Percentiles rank a stretch among this genome's conserved stretches.
phyloP scores from a whole-genome alignment of 2,329 filamentous ascomycete genomes.

The Penicillium verrucosum region DNA sequence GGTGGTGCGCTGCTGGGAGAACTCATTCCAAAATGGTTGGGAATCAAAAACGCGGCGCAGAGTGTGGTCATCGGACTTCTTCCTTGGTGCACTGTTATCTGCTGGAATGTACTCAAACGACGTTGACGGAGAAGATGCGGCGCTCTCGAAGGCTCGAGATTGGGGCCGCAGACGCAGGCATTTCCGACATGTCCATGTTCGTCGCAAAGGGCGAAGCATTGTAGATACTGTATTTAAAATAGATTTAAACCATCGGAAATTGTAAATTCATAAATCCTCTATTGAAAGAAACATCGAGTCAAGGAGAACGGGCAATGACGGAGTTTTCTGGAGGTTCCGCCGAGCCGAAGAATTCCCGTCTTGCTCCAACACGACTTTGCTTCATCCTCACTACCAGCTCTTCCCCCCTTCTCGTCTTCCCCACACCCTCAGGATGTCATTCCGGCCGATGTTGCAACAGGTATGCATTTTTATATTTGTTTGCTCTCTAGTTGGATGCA shows the following conservation, averaged over 20 bases:
- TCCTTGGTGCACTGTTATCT: constrained; percentile 24
- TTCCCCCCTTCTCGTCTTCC: constrained; percentile 16
- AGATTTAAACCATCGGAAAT: constrained; percentile 5
- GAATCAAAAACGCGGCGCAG: constrained; percentile 84
- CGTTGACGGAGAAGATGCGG: constrained; percentile 28
- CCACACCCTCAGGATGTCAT: constrained; percentile 35
- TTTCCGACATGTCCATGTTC: constrained; percentile 43
- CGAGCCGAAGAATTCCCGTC: constrained; percentile 30
- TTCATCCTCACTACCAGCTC: constrained; percentile 23
- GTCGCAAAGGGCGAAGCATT: constrained; percentile 26
- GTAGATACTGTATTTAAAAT: constrained; percentile 7
- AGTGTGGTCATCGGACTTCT: constrained; percentile 62
- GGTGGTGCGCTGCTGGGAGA: constrained; percentile 49
- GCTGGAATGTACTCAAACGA: constrained; percentile 29
- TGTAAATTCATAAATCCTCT: not conserved
- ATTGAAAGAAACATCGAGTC: constrained; percentile 11
- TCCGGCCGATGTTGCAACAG: constrained; percentile 42
- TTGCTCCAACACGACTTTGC: constrained; percentile 28
- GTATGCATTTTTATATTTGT: constrained; percentile 21
- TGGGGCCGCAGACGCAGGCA: constrained; percentile 31
- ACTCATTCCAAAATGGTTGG: constrained; percentile 64
- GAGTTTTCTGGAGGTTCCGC: constrained; percentile 27
- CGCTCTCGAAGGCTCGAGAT: constrained; percentile 32
- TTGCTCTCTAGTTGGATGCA: not conserved
- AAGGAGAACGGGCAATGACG: constrained; percentile 30